Base-by-base conservation (phyloP, 768 basidiomycete species). In the Russula emetica region DNA sequence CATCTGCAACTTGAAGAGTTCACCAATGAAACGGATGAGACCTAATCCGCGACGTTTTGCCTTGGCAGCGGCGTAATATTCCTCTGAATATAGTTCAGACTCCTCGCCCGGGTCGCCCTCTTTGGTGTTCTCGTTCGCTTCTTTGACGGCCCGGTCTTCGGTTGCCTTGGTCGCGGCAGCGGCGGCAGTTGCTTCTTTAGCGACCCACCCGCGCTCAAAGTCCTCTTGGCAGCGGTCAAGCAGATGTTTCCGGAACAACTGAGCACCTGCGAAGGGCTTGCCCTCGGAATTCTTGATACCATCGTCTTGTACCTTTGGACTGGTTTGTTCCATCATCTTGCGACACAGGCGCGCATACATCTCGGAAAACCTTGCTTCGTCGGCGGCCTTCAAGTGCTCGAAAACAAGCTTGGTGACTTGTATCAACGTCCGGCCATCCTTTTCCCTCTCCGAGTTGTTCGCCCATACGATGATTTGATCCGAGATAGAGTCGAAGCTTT, bases 1-100 rank as follows among this genome's bases (percentile, higher is more conserved):
- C 94, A 98, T 97, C 77, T 92, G 90, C n/a, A 99, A 80, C 78
- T 98, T 98, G 87, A 94, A 99, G 60, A 98, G 80, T 77, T 99
- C 96, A 67, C 96, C 95, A 67, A 98, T 98, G 78, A 99, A 95
- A 76, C 91, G 92, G 79, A 98, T 94, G 69, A 99, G 83, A 79
- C 96, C 94, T 14, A 98, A 87, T 74, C 96, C 95, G 67, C 92
- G 91, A 65, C 95, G 91, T 79, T 98, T 98, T 47, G 94, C 96
- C 80, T 96, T 97, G 76, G 95, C 90, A 18, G 93, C 93, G 44
- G 88, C 87, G 71, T 96, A 95, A 78, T 98, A 98, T 76, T 97
- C 96, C 1, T 97, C 93, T 14, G 92, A 95, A 74, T 97, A 91
- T 32, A 97, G 81, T 16, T 83, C 92, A 66, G 83, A 82, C 70